phyloP scores from a whole-genome alignment of 2,329 filamentous ascomycete species.

The Penicillium concentricum region DNA sequence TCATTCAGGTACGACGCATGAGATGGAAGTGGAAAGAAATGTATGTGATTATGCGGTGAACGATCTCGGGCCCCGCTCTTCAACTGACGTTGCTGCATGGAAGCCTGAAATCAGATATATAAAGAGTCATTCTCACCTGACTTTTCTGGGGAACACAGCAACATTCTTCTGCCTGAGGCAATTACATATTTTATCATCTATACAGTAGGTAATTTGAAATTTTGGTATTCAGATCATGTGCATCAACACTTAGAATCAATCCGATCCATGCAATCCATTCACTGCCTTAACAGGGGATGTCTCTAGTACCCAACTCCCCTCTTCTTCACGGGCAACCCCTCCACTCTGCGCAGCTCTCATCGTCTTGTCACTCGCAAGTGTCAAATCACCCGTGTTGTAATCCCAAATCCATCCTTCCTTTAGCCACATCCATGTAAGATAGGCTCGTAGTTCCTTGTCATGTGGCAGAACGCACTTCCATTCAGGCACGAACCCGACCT shows the following conservation, averaged over 20 bases:
- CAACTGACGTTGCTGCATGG: slow-evolving; percentile 31
- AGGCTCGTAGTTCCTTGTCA: slow-evolving; percentile 89
- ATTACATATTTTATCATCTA: not conserved
- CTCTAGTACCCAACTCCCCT: slow-evolving; percentile 41
- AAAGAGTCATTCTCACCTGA: slow-evolving; percentile 1
- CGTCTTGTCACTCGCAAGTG: slow-evolving; percentile 39
- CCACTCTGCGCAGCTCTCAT: slow-evolving; percentile 40
- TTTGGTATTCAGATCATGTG: slow-evolving; percentile 5
- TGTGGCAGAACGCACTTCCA: slow-evolving; percentile 82
- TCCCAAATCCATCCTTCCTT: slow-evolving; percentile 83
- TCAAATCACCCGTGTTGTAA: slow-evolving; percentile 60
- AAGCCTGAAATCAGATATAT: slow-evolving; percentile 22
- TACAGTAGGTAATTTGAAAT: not conserved
- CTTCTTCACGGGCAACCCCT: slow-evolving; percentile 43
- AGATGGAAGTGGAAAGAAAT: not conserved
- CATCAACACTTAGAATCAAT: not conserved
- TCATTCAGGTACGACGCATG: slow-evolving; percentile 13
- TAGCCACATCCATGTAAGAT: slow-evolving; percentile 88
- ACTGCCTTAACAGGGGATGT: slow-evolving; percentile 31
- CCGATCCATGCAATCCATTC: slow-evolving; percentile 26
- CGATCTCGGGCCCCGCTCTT: slow-evolving; percentile 12
- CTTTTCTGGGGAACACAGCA: not conserved
- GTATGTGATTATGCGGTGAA: slow-evolving; percentile 17
- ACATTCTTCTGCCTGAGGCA: not conserved
- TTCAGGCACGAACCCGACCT: slow-evolving; percentile 69